Evolutionary conservation across 495 filamentous ascomycete species (phyloP), one percentile per base, ranked within the genome.

Genomic region (Neohortaea acidophila): DNA sequence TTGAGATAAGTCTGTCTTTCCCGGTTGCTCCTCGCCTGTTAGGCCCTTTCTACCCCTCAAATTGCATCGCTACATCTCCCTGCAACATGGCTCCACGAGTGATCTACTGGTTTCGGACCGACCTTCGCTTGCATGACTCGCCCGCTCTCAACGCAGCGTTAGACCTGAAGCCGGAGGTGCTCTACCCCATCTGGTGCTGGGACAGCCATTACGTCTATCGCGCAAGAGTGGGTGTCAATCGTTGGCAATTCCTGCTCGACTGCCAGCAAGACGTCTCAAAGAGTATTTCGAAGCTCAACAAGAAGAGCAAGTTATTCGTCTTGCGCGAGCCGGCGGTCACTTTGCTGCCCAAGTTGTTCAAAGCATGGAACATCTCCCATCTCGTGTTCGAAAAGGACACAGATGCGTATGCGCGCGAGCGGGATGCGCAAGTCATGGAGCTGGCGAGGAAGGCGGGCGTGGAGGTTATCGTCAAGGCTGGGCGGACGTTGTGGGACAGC

Each of bases 101-200:
- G 2, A 62, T 82, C n/a, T 81, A 78, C 52, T 81, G 77, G 77
- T 79, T 79, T 44, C 68, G 77, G 37, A 81, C 77, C 9, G 77
- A 82, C 52, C 61, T 82, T 8, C 70, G 77, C 13, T 65, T 81
- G 2, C 77, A 82, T 49, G 77, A 82, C 50, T 79, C 75, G 3
- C 75, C 76, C 7, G 75, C 76, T 4, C 55, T 82, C 12, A 64
- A 70, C 47, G 73, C 72, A 4, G 75, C 77, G 2, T 59, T 81
- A 8, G 67, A 70, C 37, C 57, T 82, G 11, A 63, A 75, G 11
- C 73, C 77, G 0, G 62, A 66, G 26, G 62, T 60, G 10, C 62
- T 81, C 6, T 81, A 73, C 54, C 74, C 74, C 5, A 57, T 81
- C 22, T 79, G 72, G 65, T 78, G 71, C 15, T 81, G 77, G 74